Base-by-base conservation (phyloP, 2,329 filamentous ascomycete genomes). In the Colletotrichum liriopes region DNA sequence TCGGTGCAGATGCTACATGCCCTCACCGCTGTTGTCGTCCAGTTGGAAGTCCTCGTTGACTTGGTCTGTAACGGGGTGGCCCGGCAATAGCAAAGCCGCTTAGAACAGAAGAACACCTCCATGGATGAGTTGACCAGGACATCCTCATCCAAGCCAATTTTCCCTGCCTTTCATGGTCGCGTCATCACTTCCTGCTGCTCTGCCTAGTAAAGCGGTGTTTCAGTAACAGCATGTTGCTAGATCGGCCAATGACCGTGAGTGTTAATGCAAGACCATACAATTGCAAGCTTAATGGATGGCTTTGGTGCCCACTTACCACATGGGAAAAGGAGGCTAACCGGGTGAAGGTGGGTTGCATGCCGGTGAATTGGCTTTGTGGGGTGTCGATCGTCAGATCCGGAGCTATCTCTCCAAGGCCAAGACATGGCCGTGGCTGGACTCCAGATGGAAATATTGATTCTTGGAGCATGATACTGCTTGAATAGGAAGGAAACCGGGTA, bases 321-420 rank as follows among this genome's bases (percentile, higher is more conserved):
- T 5, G 49, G 26, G 18, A 4, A 20, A 54, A 32, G 26, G 26
- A 32, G 16, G 49, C 49, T 26, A 56, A 56, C 35, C 20, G 20
- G 54, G 32, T 39, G 35, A 56, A 16, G 35, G 35, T 26, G 14
- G n/a, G 54, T 56, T 56, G 35, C 35, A 41, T 56, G 54, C 35
- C n/a, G 54, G n/a, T 11, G 35, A 26, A 9, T n/a, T 16, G 54
- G 35, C 12, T 23, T 23, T 56, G 20, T 16, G 54, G 35, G 20
- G 54, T 39, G 35, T 39, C 20, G 35, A 56, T 56, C 54, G 54
- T 56, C 54, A 56, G 54, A n/a, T 11, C 18, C 51, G 51, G 51
- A 54, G 51, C 51, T 5, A 32, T 54, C 29, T 35, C 51, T 54
- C 51, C 51, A 54, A 6, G 4, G 16, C 51, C 51, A 41, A 56